Conservation (phyloP, 2,329 filamentous ascomycete species). For the Knoxdaviesia proteae region DNA sequence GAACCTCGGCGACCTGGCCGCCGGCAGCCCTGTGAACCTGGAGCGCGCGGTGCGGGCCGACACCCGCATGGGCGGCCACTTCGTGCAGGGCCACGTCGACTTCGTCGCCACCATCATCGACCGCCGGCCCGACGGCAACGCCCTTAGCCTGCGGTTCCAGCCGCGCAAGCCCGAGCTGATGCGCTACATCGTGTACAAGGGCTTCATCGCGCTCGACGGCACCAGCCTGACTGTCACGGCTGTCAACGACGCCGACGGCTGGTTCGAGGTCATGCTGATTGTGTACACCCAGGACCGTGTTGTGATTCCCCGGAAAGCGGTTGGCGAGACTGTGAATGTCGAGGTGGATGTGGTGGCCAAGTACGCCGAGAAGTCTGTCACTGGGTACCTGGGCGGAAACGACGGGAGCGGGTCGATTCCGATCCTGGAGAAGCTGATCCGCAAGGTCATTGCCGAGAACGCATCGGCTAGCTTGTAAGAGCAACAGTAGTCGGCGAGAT, state of each 20-base stretch:
- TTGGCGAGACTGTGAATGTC: slow-evolving; percentile 69
- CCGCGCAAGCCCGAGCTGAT: slow-evolving; percentile 50
- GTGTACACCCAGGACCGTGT: slow-evolving; percentile 89
- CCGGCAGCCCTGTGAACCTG: slow-evolving; percentile 60
- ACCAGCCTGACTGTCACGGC: slow-evolving; percentile 82
- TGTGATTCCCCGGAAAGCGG: slow-evolving; percentile 56
- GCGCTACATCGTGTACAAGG: slow-evolving; percentile 87
- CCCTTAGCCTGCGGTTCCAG: slow-evolving; percentile 65
- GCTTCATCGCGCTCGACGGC: slow-evolving; percentile 83
- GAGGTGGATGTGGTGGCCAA: slow-evolving; percentile 81
- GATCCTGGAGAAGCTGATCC: slow-evolving; percentile 50
- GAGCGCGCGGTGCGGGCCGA: slow-evolving; percentile 80
- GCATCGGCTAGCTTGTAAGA: too few relatives aligned
- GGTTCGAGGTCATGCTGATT: slow-evolving; percentile 96
- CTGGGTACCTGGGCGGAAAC: slow-evolving; percentile 49
- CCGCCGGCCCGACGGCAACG: slow-evolving; percentile 68
- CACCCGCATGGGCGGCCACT: slow-evolving; percentile 94
- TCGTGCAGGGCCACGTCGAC: slow-evolving; percentile 95
- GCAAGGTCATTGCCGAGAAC: slow-evolving; percentile 53
- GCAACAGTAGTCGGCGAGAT: too few relatives aligned
- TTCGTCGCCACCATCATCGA: slow-evolving; percentile 58
- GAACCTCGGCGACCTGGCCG: slow-evolving; percentile 59
- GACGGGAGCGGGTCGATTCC: slow-evolving; percentile 29
- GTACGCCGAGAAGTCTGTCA: slow-evolving; percentile 76
- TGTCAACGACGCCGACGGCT: slow-evolving; percentile 59